Conservation (phyloP, 1,139 yeast species). For the Scheffersomyces segobiensis region DNA sequence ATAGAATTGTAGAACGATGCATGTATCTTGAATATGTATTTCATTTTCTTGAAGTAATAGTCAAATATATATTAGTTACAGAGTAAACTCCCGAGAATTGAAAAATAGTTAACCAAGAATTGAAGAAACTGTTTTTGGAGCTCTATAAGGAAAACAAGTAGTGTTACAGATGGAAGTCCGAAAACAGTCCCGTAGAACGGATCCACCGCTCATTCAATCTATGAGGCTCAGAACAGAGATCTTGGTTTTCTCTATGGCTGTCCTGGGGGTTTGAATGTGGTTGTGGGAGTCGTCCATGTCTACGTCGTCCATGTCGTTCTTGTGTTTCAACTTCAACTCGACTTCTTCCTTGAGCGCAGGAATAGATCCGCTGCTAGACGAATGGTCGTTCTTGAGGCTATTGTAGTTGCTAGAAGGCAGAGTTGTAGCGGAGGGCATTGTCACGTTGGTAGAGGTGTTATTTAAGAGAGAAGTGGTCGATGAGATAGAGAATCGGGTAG, state of each 20-base stretch:
- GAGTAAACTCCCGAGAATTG: background rate
- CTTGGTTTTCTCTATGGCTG: constrained; percentile 14
- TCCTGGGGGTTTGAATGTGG: constrained; percentile 2
- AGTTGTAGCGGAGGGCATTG: constrained; percentile 5
- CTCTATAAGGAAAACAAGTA: background rate
- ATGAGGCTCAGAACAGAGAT: constrained; percentile 30
- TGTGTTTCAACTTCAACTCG: constrained; percentile 3
- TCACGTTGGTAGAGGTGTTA: constrained; percentile 1
- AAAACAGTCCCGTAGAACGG: background rate
- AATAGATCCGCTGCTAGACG: constrained; percentile 2
- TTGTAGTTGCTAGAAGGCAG: constrained; percentile 9
- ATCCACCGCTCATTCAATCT: constrained; percentile 14
- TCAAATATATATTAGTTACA: background rate
- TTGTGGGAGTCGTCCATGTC: constrained; percentile 7
- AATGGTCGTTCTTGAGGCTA: constrained; percentile 2
- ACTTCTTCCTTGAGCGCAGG: constrained; percentile 5
- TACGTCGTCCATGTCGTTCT: constrained; percentile 1
- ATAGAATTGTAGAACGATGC: background rate
- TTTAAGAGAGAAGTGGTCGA: constrained; percentile 21
- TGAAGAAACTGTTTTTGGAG: background rate
- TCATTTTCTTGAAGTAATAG: background rate
- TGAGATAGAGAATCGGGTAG: constrained; percentile 29
- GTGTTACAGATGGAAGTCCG: background rate
- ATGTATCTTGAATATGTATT: background rate
- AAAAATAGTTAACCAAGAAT: background rate